Conservation (phyloP, 176 grass and related monocot genomes). For the Oryza coarctata region DNA sequence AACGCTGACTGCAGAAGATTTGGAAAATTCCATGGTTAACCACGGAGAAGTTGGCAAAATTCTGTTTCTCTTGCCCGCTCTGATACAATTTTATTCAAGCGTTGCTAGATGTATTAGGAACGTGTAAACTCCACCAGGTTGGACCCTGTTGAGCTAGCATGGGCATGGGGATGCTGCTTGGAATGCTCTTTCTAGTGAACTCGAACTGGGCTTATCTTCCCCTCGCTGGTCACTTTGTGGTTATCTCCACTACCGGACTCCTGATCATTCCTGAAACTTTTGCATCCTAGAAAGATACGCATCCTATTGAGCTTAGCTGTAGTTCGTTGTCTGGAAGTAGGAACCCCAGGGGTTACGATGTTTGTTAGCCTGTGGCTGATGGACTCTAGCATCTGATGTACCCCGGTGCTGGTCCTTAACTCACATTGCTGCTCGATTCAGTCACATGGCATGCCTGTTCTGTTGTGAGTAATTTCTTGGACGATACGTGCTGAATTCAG, state of each 20-base stretch:
- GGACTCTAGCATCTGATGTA: neutral
- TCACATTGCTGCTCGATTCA: neutral
- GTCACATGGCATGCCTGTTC: neutral
- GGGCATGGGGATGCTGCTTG: constrained; percentile 19
- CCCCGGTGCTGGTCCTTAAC: constrained; percentile 10
- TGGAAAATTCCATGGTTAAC: neutral
- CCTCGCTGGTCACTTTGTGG: neutral
- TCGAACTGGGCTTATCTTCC: neutral
- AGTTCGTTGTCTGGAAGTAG: constrained; percentile 3
- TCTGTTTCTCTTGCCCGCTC: neutral
- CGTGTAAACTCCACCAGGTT: neutral
- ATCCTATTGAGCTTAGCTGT: neutral
- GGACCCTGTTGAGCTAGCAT: neutral
- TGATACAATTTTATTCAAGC: neutral
- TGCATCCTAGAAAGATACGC: neutral
- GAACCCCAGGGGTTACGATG: no score
- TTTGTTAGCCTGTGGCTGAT: neutral
- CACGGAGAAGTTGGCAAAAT: neutral
- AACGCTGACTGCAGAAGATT: neutral
- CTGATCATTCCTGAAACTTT: neutral
- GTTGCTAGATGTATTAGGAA: neutral
- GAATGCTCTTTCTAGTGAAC: neutral
- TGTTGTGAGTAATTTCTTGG: constrained; percentile 4
- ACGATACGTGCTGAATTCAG: neutral
- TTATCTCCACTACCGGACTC: neutral